Percentiles rank a stretch among this genome's conserved stretches.
phyloP scores from a whole-genome alignment of 2,329 filamentous ascomycete species.

The Diplodia scrobiculata region DNA sequence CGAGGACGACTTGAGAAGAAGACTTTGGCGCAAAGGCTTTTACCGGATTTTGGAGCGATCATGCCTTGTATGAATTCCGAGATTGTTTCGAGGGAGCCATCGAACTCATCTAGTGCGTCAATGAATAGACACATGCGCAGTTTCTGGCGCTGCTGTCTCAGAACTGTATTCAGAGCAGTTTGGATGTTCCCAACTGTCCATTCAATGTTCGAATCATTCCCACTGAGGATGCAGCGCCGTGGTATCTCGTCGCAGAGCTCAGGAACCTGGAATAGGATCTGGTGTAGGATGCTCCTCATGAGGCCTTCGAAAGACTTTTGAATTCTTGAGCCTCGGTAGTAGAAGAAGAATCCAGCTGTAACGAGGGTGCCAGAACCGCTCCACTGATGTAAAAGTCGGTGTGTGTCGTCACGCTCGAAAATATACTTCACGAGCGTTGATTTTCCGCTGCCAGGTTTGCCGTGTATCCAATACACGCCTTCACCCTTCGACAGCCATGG shows the following conservation, averaged over 20 bases:
- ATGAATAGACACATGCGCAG: slow-evolving; percentile 3
- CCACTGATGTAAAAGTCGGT: slow-evolving; percentile 42
- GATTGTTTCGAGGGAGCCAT: neutral
- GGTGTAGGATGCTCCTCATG: slow-evolving; percentile 43
- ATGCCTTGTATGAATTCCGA: neutral
- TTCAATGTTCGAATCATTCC: neutral
- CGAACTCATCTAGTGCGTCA: slow-evolving; percentile 19
- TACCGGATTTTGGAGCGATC: neutral
- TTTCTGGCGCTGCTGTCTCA: neutral
- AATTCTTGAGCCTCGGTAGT: slow-evolving; percentile 44
- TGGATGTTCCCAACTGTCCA: neutral
- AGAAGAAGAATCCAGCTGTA: slow-evolving; percentile 49
- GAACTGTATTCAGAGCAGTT: neutral
- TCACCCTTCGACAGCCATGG: neutral
- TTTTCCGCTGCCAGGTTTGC: slow-evolving; percentile 53
- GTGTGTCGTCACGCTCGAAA: slow-evolving; percentile 32
- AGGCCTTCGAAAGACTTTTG: slow-evolving; percentile 50
- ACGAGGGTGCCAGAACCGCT: slow-evolving; percentile 36
- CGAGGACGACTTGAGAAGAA: slow-evolving; percentile 32
- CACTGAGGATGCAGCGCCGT: neutral
- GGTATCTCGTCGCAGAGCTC: neutral
- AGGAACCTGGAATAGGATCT: slow-evolving; percentile 33
- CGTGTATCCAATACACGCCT: slow-evolving; percentile 41
- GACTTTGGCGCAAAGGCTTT: slow-evolving; percentile 3
- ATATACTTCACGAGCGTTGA: slow-evolving; percentile 48